A percentile compares a stretch with the other conserved stretches of the same genome.
phyloP scores from a whole-genome alignment of 345 rosid genomes.

The Dimocarpus longan region DNA sequence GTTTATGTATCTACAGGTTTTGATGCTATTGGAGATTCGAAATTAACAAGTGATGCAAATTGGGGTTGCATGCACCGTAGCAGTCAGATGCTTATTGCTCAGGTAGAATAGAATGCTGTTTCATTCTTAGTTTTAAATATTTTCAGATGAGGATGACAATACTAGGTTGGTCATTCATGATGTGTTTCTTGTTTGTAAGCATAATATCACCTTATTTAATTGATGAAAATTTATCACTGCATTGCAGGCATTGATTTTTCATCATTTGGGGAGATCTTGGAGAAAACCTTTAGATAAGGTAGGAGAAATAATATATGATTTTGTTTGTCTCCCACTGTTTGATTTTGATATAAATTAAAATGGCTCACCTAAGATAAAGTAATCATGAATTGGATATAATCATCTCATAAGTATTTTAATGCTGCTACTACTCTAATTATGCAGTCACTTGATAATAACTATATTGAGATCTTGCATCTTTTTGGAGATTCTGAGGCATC shows the following conservation, averaged over 20 bases:
- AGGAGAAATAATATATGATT: slow-evolving; percentile 9
- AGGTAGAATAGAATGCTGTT: slow-evolving; percentile 42
- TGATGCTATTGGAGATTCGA: slow-evolving; percentile 67
- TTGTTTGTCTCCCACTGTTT: background rate
- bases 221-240: slow-evolving; percentile 14
- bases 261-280: slow-evolving; percentile 90
- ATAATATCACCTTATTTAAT: slow-evolving; percentile 10
- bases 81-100: slow-evolving; percentile 97
- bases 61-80: slow-evolving; percentile 99
- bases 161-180: background rate
- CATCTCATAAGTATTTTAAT: slow-evolving; percentile 12
- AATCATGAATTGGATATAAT: slow-evolving; percentile 4
- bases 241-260: slow-evolving; percentile 80
- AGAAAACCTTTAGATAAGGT: slow-evolving; percentile 64
- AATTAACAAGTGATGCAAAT: slow-evolving; percentile 66
- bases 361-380: background rate
- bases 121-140: background rate
- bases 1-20: slow-evolving; percentile 57
- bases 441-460: slow-evolving; percentile 69
- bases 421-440: slow-evolving; percentile 31
- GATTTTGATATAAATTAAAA: background rate
- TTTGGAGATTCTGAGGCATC: slow-evolving; percentile 78
- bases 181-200: background rate
- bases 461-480: slow-evolving; percentile 70
- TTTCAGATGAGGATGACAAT: background rate